These are phyloP conservation scores for Beauveria rudraprayagi DNA, from an alignment of 2,329 filamentous ascomycete species.

Conservation along the genomic window DNA sequence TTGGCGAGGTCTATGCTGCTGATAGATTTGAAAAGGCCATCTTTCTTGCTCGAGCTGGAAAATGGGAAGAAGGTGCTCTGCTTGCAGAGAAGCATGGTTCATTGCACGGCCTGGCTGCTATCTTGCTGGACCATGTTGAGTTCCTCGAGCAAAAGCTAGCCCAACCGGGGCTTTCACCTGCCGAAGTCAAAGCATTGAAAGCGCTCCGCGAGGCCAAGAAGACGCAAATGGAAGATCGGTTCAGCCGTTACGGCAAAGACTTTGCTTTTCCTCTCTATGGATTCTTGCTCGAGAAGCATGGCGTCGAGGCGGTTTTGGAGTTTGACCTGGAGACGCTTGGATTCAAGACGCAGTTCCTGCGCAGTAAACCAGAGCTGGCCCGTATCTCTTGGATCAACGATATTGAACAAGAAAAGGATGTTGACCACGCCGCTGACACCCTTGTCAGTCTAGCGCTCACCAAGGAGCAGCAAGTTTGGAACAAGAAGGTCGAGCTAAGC, in stretches of 20 bases:
- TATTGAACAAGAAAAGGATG: conserved; percentile 66
- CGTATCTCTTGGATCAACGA: conserved; percentile 95
- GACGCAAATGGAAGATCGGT: conserved; percentile 42
- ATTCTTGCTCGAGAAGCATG: conserved; percentile 60
- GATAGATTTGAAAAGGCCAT: conserved; percentile 46
- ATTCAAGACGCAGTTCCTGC: conserved; percentile 73
- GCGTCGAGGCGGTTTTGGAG: conserved; percentile 61
- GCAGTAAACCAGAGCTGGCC: conserved; percentile 60
- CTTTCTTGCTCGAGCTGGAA: conserved; percentile 43
- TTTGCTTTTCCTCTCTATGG: conserved; percentile 76
- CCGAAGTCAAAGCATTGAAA: conserved; percentile 23
- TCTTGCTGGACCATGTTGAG: conserved; percentile 47
- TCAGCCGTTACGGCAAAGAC: conserved; percentile 54
- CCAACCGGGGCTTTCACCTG: conserved; percentile 21
- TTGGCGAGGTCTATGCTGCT: conserved; percentile 38
- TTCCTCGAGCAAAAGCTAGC: conserved; percentile 22
- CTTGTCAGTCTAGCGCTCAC: conserved; percentile 62
- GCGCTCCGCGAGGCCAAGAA: conserved; percentile 33
- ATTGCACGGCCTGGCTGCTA: conserved; percentile 46
- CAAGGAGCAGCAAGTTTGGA: conserved; percentile 77
- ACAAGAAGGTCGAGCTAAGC: conserved; percentile 86
- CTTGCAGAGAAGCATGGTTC: conserved; percentile 52
- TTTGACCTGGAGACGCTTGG: conserved; percentile 59
- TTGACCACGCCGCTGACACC: conserved; percentile 61
- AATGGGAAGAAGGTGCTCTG: conserved; percentile 49